Evolutionary conservation across 441 rosid species (phyloP).

Genomic region (Euphorbia celastroides): DNA sequence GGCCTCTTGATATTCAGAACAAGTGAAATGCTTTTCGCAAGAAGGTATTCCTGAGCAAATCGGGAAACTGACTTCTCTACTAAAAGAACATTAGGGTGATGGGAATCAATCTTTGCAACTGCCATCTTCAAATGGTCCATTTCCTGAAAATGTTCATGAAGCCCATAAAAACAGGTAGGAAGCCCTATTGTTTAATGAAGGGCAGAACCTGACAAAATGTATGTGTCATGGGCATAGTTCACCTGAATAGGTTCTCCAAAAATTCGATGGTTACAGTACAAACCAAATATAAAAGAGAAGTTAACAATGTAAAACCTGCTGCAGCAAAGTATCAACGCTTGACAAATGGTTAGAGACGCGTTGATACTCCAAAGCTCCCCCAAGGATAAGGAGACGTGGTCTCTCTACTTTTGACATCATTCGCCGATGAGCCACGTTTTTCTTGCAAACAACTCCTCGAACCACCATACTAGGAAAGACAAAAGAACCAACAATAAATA

Average conservation of each 20-base stretch:
- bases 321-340: conserved; percentile 91
- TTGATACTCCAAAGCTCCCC: conserved; percentile 97
- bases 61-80: conserved; percentile 95
- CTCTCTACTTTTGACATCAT: conserved; percentile 86
- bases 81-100: conserved; percentile 81
- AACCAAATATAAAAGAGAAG: conserved; percentile 20
- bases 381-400: conserved; percentile 85
- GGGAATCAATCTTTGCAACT: conserved; percentile 72
- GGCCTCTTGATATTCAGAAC: conserved; percentile 83
- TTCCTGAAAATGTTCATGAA: no score
- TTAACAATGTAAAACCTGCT: conserved; percentile 93
- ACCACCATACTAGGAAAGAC: conserved; percentile 66
- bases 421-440: conserved; percentile 96
- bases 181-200: not conserved
- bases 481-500: conserved; percentile 4
- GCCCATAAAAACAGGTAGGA: conserved; percentile 23
- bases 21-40: conserved; percentile 82
- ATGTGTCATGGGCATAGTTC: conserved; percentile 10
- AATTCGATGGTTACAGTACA: conserved; percentile 15
- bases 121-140: conserved; percentile 77
- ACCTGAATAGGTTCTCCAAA: conserved; percentile 12
- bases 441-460: conserved; percentile 98
- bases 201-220: not conserved
- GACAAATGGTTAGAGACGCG: conserved; percentile 88
- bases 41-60: conserved; percentile 70